phyloP scores from a whole-genome alignment of 1,284 basidiomycete genomes.

The Sanghuangporus sanghuang region DNA sequence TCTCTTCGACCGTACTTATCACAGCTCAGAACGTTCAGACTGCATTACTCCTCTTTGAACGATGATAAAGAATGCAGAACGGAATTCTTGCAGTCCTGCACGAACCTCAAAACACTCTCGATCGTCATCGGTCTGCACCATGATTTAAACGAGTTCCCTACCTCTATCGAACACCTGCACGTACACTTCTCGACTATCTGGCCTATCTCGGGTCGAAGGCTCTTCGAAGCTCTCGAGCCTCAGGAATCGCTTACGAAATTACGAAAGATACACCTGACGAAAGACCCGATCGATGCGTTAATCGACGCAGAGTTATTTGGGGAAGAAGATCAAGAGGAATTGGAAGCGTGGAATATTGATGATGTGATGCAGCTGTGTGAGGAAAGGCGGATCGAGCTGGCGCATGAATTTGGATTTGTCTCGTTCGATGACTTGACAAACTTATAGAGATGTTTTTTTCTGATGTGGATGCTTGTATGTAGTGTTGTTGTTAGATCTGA shows the following conservation, averaged over 20 bases:
- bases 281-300: background rate
- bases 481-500: no score
- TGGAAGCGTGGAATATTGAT: background rate
- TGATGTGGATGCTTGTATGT: no score
- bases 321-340: background rate
- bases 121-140: background rate
- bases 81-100: background rate
- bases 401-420: background rate
- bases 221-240: background rate
- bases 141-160: background rate
- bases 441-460: no score
- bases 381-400: background rate
- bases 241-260: background rate
- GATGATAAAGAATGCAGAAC: background rate
- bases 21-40: background rate
- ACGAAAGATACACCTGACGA: background rate
- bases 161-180: background rate
- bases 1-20: background rate
- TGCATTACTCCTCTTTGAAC: background rate
- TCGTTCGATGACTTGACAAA: background rate
- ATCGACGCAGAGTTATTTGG: background rate
- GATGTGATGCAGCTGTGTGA: background rate
- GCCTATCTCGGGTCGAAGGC: background rate
- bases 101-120: background rate
- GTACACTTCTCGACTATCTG: conserved; percentile 5